Percentiles rank a stretch among this genome's conserved stretches.
These are phyloP conservation scores for Xylariales sp. DNA, from an alignment of 2,329 filamentous ascomycete genomes.

Conservation along the genomic window DNA sequence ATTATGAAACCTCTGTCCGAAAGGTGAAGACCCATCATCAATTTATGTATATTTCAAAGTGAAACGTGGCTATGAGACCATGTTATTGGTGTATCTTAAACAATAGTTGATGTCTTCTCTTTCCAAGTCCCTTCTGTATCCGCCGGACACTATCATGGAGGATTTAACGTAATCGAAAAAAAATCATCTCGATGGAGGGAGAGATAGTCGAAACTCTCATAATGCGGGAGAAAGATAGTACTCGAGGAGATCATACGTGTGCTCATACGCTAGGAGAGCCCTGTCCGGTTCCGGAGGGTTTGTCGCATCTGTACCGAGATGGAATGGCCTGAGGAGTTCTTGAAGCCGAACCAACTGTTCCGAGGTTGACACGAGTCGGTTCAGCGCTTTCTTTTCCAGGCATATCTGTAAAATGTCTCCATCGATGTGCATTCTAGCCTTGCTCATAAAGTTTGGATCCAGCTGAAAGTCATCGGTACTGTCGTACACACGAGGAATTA, in stretches of 20 bases:
- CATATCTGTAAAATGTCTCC: constrained; percentile 72
- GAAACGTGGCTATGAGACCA: neutral
- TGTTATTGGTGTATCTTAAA: neutral
- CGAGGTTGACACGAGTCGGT: constrained; percentile 52
- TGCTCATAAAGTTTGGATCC: constrained; percentile 56
- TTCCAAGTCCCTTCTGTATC: neutral
- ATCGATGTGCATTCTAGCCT: constrained; percentile 70
- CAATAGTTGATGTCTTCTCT: neutral
- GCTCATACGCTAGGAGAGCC: constrained; percentile 48
- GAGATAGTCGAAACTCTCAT: constrained; percentile 67
- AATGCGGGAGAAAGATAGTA: constrained; percentile 64
- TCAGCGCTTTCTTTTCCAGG: constrained; percentile 59
- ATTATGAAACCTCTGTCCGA: neutral
- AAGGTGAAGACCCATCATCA: neutral
- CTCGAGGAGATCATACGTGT: constrained; percentile 66
- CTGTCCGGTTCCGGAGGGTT: constrained; percentile 26
- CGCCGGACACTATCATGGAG: neutral
- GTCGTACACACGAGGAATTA: neutral
- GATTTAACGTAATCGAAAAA: neutral
- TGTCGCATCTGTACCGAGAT: neutral
- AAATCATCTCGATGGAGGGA: neutral
- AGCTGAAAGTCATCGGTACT: constrained; percentile 39
- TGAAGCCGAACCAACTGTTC: constrained; percentile 44
- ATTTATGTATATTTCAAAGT: neutral
- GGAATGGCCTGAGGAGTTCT: constrained; percentile 30